Conservation (phyloP, 1,284 basidiomycete species). For the Afroboletus lepidellus region DNA sequence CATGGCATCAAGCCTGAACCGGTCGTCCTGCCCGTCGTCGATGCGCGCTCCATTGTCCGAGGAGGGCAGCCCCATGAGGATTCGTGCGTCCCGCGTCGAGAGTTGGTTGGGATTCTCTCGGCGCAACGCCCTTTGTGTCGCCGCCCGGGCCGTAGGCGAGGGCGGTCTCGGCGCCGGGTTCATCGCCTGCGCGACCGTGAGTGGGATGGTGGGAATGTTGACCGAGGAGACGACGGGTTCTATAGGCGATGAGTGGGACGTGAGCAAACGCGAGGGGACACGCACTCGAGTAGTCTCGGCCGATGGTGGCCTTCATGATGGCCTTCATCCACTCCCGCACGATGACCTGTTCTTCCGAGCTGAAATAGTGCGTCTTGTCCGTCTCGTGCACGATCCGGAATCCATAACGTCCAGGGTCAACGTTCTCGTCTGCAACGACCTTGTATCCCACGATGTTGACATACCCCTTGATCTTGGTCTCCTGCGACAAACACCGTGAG, state of each 20-base stretch:
- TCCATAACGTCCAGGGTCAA: slow-evolving; percentile 90
- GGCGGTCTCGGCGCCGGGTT: slow-evolving; percentile 94
- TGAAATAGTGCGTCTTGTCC: slow-evolving; percentile 90
- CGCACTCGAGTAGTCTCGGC: slow-evolving; percentile 85
- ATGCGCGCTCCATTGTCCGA: slow-evolving; percentile 33
- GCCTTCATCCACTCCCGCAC: slow-evolving; percentile 99
- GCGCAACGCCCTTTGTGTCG: slow-evolving; percentile 85
- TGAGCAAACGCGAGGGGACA: slow-evolving; percentile 10
- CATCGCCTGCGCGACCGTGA: slow-evolving; percentile 94
- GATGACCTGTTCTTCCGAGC: slow-evolving; percentile 79
- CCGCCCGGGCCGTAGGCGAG: slow-evolving; percentile 83
- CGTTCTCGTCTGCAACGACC: slow-evolving; percentile 90
- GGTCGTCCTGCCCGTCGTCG: slow-evolving; percentile 41
- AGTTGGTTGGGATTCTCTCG: slow-evolving; percentile 90
- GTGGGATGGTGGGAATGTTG: slow-evolving; percentile 95
- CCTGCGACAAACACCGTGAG: slow-evolving; percentile 45
- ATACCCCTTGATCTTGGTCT: slow-evolving; percentile 94
- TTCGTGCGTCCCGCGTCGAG: slow-evolving; percentile 80
- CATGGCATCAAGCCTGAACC: slow-evolving; percentile 52
- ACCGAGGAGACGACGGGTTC: slow-evolving; percentile 95
- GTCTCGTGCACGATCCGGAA: slow-evolving; percentile 92
- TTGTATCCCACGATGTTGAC: slow-evolving; percentile 92
- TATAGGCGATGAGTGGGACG: slow-evolving; percentile 30
- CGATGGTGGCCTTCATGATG: slow-evolving; percentile 98
- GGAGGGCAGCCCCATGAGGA: slow-evolving; percentile 68